Conservation (phyloP, 371 early-diverging fungal genomes). For the Massospora cicadina region DNA sequence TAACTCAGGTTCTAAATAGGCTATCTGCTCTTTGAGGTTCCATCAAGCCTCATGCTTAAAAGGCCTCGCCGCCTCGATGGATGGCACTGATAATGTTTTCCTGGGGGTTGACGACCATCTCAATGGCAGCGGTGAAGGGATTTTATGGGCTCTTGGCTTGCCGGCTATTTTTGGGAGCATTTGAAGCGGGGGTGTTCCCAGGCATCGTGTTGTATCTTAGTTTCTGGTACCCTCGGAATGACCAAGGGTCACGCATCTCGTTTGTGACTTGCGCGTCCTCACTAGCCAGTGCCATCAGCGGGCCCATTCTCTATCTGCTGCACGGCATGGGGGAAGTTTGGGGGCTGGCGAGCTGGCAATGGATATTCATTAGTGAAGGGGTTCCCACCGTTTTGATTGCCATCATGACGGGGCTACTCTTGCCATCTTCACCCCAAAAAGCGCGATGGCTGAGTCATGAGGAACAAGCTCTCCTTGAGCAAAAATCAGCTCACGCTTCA, state of each 20-base stretch:
- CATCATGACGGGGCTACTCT: conserved; percentile 20
- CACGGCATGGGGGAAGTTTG: conserved; percentile 30
- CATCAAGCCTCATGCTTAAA: conserved; percentile 40
- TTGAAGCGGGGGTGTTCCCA: conserved; percentile 54
- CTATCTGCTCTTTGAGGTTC: conserved; percentile 42
- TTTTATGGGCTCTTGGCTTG: conserved; percentile 28
- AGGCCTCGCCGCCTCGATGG: conserved; percentile 41
- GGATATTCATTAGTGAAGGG: conserved; percentile 34
- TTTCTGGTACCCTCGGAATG: conserved; percentile 54
- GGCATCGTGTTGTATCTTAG: conserved; percentile 52
- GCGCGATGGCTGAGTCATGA: conserved; percentile 27
- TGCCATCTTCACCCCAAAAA: conserved; percentile 38
- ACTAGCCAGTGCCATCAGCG: conserved; percentile 52
- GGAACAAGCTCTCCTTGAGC: conserved; percentile 26
- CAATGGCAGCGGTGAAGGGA: conserved; percentile 19
- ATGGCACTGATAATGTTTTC: conserved; percentile 42
- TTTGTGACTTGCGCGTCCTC: conserved; percentile 40
- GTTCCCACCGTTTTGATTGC: conserved; percentile 24
- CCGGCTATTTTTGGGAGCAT: conserved; percentile 49
- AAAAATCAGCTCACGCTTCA: conserved; percentile 23
- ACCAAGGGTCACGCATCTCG: conserved; percentile 50
- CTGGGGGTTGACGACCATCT: conserved; percentile 31
- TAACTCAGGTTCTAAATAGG: conserved; percentile 16
- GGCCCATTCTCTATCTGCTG: conserved; percentile 31
- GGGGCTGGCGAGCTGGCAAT: conserved; percentile 32